Base-by-base conservation (phyloP, 225 moss, liverwort and hornwort genomes). In the Pseudisothecium myosuroides region DNA sequence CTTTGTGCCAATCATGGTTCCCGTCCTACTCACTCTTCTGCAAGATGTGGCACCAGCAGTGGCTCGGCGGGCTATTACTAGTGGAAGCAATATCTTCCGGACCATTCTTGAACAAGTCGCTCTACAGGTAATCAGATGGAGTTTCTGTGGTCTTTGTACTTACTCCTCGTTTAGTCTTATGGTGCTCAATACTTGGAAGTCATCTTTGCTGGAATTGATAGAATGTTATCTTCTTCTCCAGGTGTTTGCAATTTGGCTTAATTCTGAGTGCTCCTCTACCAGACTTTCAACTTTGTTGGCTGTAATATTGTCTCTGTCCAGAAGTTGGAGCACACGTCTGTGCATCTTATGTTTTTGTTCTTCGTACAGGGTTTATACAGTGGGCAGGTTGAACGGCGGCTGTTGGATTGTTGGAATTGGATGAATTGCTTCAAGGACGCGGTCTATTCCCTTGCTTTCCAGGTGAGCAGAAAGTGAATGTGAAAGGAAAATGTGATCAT, bases 381-480 rank as follows among this genome's bases (percentile, higher is more conserved):
- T 66, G 97, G 95, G 77, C 96, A 96, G 92, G 94, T 99, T 59
- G 97, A 99, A 90, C 85, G 88, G 88, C 94, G 92, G 59, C 76
- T 99, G 43, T 87, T 95, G 90, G 99, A 99, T 85, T 95, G 94
- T 84, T 99, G 99, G 99, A 94, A 92, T 29, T 96, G 97, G 95
- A 94, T 99, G 97, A 91, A 87, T 71, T 92, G 91, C 88, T 96
- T 99, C 76, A 99, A 99, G 93, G 97, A 99, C 81, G 96, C 96
- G 78, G 97, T 99, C 27, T 95, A 95, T 88, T 90, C 96, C 72
- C 93, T 96, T 85, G 99, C 97, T 82, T 97, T 94, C 88, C 96
- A 97, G 92, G 98, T 98, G 93, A 90, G 83, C 80, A 84, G 45
- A 59, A 26, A 73, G 65, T 76, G 66, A 73, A 78, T 34, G 29